Evolutionary conservation across 371 early-diverging fungal genomes (phyloP).

Genomic region (Pancytospora philotis): DNA sequence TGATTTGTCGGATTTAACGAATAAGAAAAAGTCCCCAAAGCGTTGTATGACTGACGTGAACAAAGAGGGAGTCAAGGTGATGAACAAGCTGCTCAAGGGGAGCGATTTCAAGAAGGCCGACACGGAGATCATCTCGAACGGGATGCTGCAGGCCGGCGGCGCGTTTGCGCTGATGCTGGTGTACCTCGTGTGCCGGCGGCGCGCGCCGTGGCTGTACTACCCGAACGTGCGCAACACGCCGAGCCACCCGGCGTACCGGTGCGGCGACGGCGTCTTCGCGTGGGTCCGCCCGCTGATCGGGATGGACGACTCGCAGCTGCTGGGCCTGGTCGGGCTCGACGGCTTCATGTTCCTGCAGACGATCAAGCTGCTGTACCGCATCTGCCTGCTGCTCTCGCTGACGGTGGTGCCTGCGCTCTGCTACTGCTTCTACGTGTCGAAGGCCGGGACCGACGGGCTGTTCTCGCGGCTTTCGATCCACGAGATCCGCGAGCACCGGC

Average conservation of each 20-base stretch:
- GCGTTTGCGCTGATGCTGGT: conserved; percentile 22
- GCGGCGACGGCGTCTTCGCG: conserved; percentile 44
- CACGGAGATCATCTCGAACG: conserved; percentile 44
- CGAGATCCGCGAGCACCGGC: not conserved
- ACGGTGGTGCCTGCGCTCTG: conserved; percentile 46
- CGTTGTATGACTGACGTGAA: conserved; percentile 10
- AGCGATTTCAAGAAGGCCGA: conserved; percentile 26
- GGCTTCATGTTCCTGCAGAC: conserved; percentile 60
- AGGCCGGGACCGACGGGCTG: conserved; percentile 12
- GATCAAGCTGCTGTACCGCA: conserved; percentile 55
- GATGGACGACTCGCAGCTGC: conserved; percentile 46
- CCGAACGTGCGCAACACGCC: conserved; percentile 50
- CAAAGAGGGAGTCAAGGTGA: not conserved
- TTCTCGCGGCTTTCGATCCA: conserved; percentile 19
- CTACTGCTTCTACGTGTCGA: conserved; percentile 37
- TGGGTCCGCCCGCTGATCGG: conserved; percentile 57
- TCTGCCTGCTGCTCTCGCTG: conserved; percentile 47
- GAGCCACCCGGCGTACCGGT: conserved; percentile 55
- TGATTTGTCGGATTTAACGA: no score
- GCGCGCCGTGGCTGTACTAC: conserved; percentile 56
- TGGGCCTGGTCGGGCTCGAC: conserved; percentile 59
- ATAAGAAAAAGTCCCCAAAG: no score
- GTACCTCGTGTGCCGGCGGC: conserved; percentile 51
- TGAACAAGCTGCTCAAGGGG: not conserved
- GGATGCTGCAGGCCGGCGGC: conserved; percentile 39